Percentiles rank a stretch among this genome's conserved stretches.
Evolutionary conservation across 805 yeast genomes (phyloP).

Genomic region (Hanseniaspora clermontiae): DNA sequence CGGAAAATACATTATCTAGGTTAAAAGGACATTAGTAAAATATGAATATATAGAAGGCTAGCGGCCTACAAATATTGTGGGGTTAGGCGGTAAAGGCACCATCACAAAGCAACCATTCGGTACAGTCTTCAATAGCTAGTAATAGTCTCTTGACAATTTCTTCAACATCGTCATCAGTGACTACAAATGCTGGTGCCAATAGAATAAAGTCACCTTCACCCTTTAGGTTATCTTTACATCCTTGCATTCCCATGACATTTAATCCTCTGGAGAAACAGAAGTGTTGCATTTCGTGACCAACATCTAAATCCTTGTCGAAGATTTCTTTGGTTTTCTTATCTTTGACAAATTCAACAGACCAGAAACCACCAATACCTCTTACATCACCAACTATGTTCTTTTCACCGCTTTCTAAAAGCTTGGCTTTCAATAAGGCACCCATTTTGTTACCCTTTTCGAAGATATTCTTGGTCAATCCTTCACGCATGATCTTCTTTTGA

Average conservation of each 20-base stretch:
- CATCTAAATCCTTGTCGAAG: slow-evolving; percentile 29
- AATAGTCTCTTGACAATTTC: slow-evolving; percentile 31
- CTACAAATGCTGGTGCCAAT: slow-evolving; percentile 37
- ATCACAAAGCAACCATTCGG: slow-evolving; percentile 16
- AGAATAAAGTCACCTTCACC: slow-evolving; percentile 35
- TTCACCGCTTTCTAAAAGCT: slow-evolving; percentile 21
- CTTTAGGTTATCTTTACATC: slow-evolving; percentile 22
- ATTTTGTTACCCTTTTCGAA: slow-evolving; percentile 33
- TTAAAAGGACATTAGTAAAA: no score
- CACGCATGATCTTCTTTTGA: slow-evolving; percentile 31
- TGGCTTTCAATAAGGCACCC: slow-evolving; percentile 29
- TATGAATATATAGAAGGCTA: no score
- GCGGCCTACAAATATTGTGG: no score
- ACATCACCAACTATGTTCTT: slow-evolving; percentile 42
- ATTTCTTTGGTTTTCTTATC: slow-evolving; percentile 40
- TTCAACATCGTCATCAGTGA: slow-evolving; percentile 34
- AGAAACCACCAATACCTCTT: slow-evolving; percentile 51
- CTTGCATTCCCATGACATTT: slow-evolving; percentile 36
- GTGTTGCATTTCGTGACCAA: slow-evolving; percentile 29
- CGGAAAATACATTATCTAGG: not conserved
- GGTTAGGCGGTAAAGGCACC: slow-evolving; percentile 13
- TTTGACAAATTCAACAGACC: slow-evolving; percentile 46
- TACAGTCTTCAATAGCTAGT: slow-evolving; percentile 30
- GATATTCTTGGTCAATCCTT: slow-evolving; percentile 32
- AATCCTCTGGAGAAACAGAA: slow-evolving; percentile 36